Conservation (phyloP, 176 grass and related monocot species). For the Dendrocalamus sinicus region DNA sequence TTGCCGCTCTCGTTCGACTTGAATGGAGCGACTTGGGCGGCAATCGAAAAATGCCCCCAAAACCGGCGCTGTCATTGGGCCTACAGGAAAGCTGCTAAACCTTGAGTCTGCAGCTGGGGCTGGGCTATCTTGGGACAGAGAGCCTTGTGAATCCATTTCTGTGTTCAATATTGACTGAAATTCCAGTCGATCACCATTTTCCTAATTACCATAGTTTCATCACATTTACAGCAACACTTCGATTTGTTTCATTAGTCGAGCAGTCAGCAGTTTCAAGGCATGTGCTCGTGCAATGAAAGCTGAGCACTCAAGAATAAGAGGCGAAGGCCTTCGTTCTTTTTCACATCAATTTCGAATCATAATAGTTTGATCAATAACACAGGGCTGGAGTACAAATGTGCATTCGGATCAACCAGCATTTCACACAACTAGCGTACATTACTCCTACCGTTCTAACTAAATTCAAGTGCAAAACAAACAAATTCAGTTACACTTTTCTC, state of each 20-base stretch:
- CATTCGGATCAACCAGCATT: neutral
- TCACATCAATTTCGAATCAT: neutral
- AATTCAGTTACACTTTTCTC: neutral
- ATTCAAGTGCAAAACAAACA: conserved; percentile 1
- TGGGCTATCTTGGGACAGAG: no score
- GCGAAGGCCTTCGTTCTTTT: neutral
- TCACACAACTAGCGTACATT: neutral
- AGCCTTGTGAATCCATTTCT: neutral
- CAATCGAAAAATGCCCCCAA: no score
- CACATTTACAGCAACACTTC: neutral
- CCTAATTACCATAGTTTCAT: neutral
- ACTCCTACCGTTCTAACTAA: neutral
- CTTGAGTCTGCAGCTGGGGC: no score
- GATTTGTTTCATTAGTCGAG: neutral
- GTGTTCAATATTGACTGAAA: neutral
- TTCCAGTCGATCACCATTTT: neutral
- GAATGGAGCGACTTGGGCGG: no score
- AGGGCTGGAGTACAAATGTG: neutral
- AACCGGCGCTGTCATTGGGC: no score
- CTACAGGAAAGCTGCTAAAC: no score
- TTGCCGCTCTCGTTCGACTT: no score
- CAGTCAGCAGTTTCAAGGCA: neutral
- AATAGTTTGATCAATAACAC: neutral
- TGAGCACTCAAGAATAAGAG: neutral
- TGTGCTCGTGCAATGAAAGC: neutral